Evolutionary conservation across 192 early-diverging fungal genomes (phyloP).

Genomic region (Umbelopsis vinacea): DNA sequence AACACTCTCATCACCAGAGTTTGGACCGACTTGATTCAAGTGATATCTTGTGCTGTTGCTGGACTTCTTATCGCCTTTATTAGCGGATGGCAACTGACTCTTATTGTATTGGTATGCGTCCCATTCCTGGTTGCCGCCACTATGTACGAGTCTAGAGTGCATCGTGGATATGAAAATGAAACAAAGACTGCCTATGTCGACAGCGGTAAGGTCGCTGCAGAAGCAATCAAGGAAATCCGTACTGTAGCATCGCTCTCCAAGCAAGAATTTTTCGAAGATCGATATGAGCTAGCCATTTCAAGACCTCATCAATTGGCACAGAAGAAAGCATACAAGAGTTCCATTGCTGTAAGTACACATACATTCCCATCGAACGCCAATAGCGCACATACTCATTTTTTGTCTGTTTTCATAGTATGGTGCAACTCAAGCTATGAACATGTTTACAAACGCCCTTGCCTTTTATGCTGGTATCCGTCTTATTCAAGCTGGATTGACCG

Average conservation of each 20-base stretch:
- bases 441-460: slow-evolving; percentile 29
- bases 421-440: slow-evolving; percentile 19
- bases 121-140: slow-evolving; percentile 58
- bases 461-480: slow-evolving; percentile 52
- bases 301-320: slow-evolving; percentile 71
- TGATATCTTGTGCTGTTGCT: slow-evolving; percentile 11
- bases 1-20: slow-evolving; percentile 56
- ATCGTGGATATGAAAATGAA: slow-evolving; percentile 59
- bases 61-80: slow-evolving; percentile 63
- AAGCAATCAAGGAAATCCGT: slow-evolving; percentile 81
- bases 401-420: slow-evolving; percentile 14
- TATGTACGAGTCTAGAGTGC: slow-evolving; percentile 49
- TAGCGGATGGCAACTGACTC: slow-evolving; percentile 77
- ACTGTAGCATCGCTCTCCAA: slow-evolving; percentile 80
- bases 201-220: slow-evolving; percentile 79
- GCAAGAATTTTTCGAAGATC: slow-evolving; percentile 66
- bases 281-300: slow-evolving; percentile 62
- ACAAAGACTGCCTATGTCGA: slow-evolving; percentile 74
- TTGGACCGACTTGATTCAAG: slow-evolving; percentile 22
- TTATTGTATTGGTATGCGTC: slow-evolving; percentile 67
- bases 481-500: slow-evolving; percentile 51
- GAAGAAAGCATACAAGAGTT: slow-evolving; percentile 60
- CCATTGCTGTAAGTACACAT: slow-evolving; percentile 43
- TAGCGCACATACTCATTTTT: slow-evolving; percentile 23
- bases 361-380: slow-evolving; percentile 68